Evolutionary conservation across 2,329 filamentous ascomycete genomes (phyloP).

Genomic region (Fusarium clavum): DNA sequence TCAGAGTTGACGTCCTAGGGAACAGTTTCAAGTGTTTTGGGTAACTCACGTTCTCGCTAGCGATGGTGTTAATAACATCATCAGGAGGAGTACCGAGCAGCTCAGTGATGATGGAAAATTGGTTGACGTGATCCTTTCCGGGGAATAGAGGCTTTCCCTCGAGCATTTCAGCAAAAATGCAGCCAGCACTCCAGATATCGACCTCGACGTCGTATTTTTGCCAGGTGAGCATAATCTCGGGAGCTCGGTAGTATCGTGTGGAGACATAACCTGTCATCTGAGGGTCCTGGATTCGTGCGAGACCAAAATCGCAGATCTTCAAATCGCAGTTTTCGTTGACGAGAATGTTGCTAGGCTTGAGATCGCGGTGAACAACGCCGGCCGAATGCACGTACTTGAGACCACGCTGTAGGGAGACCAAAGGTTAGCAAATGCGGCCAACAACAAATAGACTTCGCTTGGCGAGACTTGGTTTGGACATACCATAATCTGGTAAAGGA

Average conservation of each 20-base stretch:
- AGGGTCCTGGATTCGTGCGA: conserved; percentile 97
- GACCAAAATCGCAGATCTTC: conserved; percentile 99
- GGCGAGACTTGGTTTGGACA: conserved; percentile 48
- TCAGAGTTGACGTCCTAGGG: conserved; percentile 29
- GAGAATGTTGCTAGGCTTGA: conserved; percentile 98
- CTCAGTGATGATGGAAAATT: conserved; percentile 99
- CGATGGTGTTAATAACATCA: conserved; percentile 98
- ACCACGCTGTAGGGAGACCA: conserved; percentile 73
- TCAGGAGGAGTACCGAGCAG: conserved; percentile 95
- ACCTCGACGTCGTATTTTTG: conserved; percentile 99
- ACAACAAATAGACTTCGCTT: neutral
- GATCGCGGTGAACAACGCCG: conserved; percentile 94
- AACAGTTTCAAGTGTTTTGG: neutral
- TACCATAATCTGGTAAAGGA: conserved; percentile 98
- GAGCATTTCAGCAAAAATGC: conserved; percentile 99
- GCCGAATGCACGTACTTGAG: conserved; percentile 99
- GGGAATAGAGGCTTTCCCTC: conserved; percentile 98
- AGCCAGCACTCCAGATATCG: conserved; percentile 98
- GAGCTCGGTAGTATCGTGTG: conserved; percentile 97
- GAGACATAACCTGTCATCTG: conserved; percentile 99
- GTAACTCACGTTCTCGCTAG: conserved; percentile 91
- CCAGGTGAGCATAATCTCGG: conserved; percentile 99
- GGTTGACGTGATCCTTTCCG: conserved; percentile 99
- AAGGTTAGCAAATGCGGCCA: conserved; percentile 23
- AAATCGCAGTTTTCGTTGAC: conserved; percentile 99